phyloP scores from a whole-genome alignment of 164 flowering plant species.

The Aristolochia fimbriata region DNA sequence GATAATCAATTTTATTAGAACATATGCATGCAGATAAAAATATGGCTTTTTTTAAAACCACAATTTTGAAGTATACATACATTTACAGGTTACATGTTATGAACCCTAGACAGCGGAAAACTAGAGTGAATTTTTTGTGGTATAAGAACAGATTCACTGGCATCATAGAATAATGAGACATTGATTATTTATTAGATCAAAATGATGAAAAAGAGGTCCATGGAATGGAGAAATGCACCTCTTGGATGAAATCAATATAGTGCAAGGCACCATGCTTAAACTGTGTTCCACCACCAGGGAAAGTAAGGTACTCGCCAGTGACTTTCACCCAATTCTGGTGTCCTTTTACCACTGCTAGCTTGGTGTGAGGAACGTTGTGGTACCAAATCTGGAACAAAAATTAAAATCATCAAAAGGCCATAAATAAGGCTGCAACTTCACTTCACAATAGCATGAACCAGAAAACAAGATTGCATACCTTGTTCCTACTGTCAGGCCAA shows the following conservation, averaged over 20 bases:
- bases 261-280: conserved; percentile 91
- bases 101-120: background rate
- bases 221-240: conserved; percentile 26
- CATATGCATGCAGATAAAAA: no score
- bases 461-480: conserved; percentile 33
- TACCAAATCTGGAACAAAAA: conserved; percentile 83
- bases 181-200: background rate
- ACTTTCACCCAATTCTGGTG: conserved; percentile 98
- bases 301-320: conserved; percentile 76
- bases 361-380: conserved; percentile 82
- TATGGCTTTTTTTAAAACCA: no score
- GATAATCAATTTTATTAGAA: no score
- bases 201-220: background rate
- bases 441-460: background rate
- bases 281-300: conserved; percentile 99
- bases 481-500: conserved; percentile 96
- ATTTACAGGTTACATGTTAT: no score
- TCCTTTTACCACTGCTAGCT: conserved; percentile 77
- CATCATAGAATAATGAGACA: background rate
- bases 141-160: background rate
- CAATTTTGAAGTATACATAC: no score
- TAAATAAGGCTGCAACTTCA: background rate
- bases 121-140: background rate
- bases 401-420: background rate
- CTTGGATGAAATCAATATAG: conserved; percentile 77